Conservation (phyloP, 805 yeast genomes). For the Wickerhamomyces canadensis region DNA sequence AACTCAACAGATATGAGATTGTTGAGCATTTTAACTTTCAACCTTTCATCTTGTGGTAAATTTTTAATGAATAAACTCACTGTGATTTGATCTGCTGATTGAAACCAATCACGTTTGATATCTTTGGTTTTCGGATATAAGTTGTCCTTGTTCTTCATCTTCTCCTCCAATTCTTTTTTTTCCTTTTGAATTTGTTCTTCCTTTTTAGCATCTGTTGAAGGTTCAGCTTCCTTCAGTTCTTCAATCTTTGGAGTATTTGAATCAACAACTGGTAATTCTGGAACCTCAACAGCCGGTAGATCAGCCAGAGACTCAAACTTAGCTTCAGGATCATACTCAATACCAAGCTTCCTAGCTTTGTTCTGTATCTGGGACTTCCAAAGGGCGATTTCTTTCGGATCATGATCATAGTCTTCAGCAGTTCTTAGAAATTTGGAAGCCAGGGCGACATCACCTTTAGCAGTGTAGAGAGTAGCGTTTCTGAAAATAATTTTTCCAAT, state of each 20-base stretch:
- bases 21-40: constrained; percentile 34
- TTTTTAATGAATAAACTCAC: constrained; percentile 68
- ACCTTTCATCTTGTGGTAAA: constrained; percentile 44
- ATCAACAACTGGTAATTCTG: not conserved
- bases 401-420: constrained; percentile 34
- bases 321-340: constrained; percentile 6
- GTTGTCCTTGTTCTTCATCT: constrained; percentile 20
- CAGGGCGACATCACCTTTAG: constrained; percentile 30
- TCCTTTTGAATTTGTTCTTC: constrained; percentile 7
- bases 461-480: constrained; percentile 35
- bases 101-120: constrained; percentile 68
- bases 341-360: constrained; percentile 13
- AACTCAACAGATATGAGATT: constrained; percentile 38
- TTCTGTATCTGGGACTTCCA: constrained; percentile 18
- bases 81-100: constrained; percentile 49
- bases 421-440: constrained; percentile 36
- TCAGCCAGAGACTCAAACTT: constrained; percentile 6
- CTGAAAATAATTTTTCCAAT: constrained; percentile 42
- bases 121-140: constrained; percentile 23
- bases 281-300: constrained; percentile 5
- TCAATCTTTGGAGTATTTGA: constrained; percentile 1
- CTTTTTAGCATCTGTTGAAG: not conserved
- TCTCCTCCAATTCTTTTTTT: constrained; percentile 17
- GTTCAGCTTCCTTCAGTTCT: constrained; percentile 1
- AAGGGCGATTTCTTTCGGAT: constrained; percentile 17